These are phyloP conservation scores for Corchorus olitorius DNA, from an alignment of 345 rosid genomes.

Conservation along the genomic window DNA sequence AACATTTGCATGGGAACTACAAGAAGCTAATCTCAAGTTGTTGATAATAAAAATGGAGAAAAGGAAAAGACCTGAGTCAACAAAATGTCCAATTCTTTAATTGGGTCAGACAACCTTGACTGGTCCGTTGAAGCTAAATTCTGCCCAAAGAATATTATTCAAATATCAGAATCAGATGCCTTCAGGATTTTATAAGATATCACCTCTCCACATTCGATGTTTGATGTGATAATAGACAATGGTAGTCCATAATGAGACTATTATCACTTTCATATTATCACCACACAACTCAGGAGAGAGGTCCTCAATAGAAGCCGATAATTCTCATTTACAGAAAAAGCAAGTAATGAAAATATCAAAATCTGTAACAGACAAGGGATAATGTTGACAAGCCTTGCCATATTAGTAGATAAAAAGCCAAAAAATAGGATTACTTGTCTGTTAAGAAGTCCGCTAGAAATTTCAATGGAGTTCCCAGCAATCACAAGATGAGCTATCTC, in stretches of 20 bases:
- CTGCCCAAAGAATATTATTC: constrained; percentile 37
- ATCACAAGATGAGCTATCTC: constrained; percentile 82
- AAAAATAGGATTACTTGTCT: constrained; percentile 58
- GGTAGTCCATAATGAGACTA: not conserved
- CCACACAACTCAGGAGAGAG: not conserved
- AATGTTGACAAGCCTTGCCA: not conserved
- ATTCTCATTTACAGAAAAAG: not conserved
- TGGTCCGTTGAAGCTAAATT: constrained; percentile 82
- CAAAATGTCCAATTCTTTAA: constrained; percentile 82
- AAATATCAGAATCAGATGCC: constrained; percentile 12
- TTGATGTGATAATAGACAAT: too few relatives aligned
- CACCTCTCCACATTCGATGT: not conserved
- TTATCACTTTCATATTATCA: not conserved
- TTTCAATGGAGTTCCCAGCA: constrained; percentile 93
- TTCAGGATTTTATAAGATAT: not conserved
- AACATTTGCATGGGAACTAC: not conserved
- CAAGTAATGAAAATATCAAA: not conserved
- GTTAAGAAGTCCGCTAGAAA: constrained; percentile 64
- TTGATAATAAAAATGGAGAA: constrained; percentile 18
- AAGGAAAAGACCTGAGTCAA: constrained; percentile 67
- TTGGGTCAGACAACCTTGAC: constrained; percentile 72
- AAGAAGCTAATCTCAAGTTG: constrained; percentile 16
- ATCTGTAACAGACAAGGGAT: not conserved
- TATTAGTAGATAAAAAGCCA: not conserved
- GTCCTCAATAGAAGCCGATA: not conserved